These are phyloP conservation scores for Saccharomycopsis oosterbeekiorum DNA, from an alignment of 805 yeast genomes.

Conservation along the genomic window DNA sequence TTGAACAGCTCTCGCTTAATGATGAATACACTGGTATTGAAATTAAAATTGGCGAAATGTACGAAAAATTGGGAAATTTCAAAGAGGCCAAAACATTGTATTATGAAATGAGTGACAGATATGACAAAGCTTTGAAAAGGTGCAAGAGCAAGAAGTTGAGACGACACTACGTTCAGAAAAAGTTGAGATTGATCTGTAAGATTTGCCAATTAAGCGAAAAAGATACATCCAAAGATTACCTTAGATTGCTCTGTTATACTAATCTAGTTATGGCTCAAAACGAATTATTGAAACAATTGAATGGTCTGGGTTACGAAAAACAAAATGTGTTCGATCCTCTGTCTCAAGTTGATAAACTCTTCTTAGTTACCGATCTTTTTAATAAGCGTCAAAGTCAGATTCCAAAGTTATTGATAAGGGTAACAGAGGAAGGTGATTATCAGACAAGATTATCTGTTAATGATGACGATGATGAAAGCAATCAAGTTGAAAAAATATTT, in stretches of 20 bases:
- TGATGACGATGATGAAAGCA: not conserved
- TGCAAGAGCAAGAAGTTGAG: constrained; percentile 30
- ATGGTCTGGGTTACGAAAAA: not conserved
- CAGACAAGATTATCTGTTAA: not conserved
- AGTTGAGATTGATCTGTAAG: constrained; percentile 58
- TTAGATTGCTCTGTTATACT: constrained; percentile 49
- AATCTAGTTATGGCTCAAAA: constrained; percentile 59
- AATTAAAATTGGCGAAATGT: constrained; percentile 79
- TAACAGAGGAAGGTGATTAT: not conserved
- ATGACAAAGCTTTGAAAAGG: constrained; percentile 41
- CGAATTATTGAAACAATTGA: constrained; percentile 40
- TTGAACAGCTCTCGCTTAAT: constrained; percentile 39
- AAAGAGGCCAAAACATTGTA: constrained; percentile 62
- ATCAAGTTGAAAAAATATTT: not conserved
- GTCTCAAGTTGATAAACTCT: not conserved
- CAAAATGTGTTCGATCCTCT: not conserved
- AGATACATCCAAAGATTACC: constrained; percentile 32
- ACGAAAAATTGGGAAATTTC: constrained; percentile 51
- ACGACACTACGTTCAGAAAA: constrained; percentile 58
- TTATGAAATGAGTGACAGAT: constrained; percentile 52
- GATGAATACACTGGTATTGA: constrained; percentile 90
- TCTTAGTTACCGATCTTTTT: not conserved
- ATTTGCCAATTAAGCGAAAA: constrained; percentile 46
- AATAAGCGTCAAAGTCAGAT: not conserved
- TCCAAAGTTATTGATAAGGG: constrained; percentile 1